Base-by-base conservation (phyloP, 1,139 yeast species). In the Debaryomycetaceae sp. region DNA sequence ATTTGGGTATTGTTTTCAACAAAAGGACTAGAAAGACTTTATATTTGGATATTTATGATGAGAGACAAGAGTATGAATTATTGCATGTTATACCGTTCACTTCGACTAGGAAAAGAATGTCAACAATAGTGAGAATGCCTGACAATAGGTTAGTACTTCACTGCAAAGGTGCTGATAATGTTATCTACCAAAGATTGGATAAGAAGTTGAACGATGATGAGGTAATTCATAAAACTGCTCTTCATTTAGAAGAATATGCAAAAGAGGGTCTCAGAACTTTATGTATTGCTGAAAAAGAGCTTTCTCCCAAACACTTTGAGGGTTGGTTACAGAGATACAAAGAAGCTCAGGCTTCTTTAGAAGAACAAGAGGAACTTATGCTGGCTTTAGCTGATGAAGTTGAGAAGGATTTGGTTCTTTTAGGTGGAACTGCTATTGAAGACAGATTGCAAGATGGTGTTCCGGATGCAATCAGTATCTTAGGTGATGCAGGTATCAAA, bases 361-460 rank as follows among this genome's bases (percentile, higher is more conserved):
- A 85, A 38, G 75, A 86, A 46, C 80, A 98, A 61, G 97, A 90
- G 44, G 89, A 75, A 36, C 71, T 79, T 48, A 79, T 93, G 72
- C 97, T 88, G 49, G 75, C 70, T 45, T 85, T 87, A 47, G 88
- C 91, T 23, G 93, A 90, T 42, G 81, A 83, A 42, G 82, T 93
- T 54, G 99, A 93, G 65, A 75, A 80, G 30, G 82, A 82, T 37
- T 70, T 93, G 55, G 71, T 71, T 13, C 70, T 93, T 47, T 69
- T 93, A 36, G 99, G 99, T 49, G 99, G 98, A 56, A 93, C 99
- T 30, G 99, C 99, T 17, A 93, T 93, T 64, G 99, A 93, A 64
- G 99, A 93, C 67, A 78, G 97, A 57, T 75, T 93, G 48, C 99
- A 93, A 68, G 89, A 84, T 49, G 99, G 98, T 61, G 99, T 93